Evolutionary conservation across 176 grass and related monocot species (phyloP), one percentile per base, ranked within the genome.

Genomic region (Carex pumila): DNA sequence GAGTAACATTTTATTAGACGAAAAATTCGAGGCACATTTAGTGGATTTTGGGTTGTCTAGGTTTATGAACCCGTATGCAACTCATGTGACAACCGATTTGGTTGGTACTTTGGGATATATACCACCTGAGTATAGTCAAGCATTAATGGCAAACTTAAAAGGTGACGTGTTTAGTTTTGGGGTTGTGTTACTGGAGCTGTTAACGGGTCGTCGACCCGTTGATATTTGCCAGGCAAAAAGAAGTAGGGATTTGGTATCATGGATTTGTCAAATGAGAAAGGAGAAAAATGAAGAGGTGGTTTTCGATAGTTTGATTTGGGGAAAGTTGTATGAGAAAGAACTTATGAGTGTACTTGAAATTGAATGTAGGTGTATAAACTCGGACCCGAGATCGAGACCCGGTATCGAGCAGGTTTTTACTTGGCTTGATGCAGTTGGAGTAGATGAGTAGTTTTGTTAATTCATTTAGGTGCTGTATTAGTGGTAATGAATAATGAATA

Each of bases 1-100:
- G 0, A 98, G 95, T 84, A 98, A 98, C 74, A 98, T 98, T 89
- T 91, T 98, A 37, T 84, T 98, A 57, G 89, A 93, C 10, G 95
- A 98, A 65, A 89, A 90, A 52, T 98, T 94, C 2, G 95, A 98
- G 81, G 95, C 92, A 3, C 93, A 92, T 84, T 76, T 98, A 60
- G 95, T 92, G 34, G 95, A 98, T 93, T 98, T 98, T 2, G 95
- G 95, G n/a, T 86, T 94, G 45, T 88, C 95, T 50, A 94, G 95
- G 83, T 78, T 94, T 19, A 98, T 98, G 84, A 89, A 88, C 64
- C 95, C 95, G 0, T 98, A 94, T 7, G 91, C 92, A 25, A 98
- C 95, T 85, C 95, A 98, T 89, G 95, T 98, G 5, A 98, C 95
- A 19, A 98, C 95, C 2, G 95, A 94, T 37, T 87, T 98, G 15